These are phyloP conservation scores for Sugiyamaella novakii DNA, from an alignment of 1,139 yeast species.

Conservation along the genomic window DNA sequence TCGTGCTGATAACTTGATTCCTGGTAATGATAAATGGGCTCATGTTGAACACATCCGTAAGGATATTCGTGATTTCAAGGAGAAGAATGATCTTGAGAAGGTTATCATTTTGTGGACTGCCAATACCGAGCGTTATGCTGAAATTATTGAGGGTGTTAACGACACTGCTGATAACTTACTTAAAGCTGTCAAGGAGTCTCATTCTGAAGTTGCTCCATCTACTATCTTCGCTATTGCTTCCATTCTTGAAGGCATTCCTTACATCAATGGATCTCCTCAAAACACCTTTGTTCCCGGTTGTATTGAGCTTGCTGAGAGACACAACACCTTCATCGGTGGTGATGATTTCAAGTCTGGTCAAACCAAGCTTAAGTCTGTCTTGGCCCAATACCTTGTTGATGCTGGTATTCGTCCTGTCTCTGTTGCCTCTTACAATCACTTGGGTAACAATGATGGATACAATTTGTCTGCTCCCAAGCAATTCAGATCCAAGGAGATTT, in stretches of 20 bases:
- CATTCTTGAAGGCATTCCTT: constrained; percentile 83
- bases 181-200: constrained; percentile 72
- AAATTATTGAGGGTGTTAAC: constrained; percentile 74
- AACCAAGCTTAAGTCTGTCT: constrained; percentile 90
- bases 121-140: constrained; percentile 92
- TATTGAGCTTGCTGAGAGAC: constrained; percentile 80
- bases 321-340: constrained; percentile 85
- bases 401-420: constrained; percentile 96
- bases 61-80: constrained; percentile 81
- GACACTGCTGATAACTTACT: constrained; percentile 84
- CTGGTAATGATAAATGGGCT: constrained; percentile 75
- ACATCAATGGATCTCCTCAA: constrained; percentile 96
- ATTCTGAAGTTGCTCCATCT: constrained; percentile 85
- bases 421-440: constrained; percentile 92
- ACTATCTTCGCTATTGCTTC: constrained; percentile 92
- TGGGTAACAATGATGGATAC: constrained; percentile 96
- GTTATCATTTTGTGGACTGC: constrained; percentile 96
- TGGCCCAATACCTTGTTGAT: constrained; percentile 93
- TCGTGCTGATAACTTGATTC: constrained; percentile 86
- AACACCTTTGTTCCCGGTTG: constrained; percentile 97
- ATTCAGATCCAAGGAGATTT: constrained; percentile 93
- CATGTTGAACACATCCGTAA: constrained; percentile 86
- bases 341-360: constrained; percentile 98
- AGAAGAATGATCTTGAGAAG: constrained; percentile 71
- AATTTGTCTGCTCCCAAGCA: constrained; percentile 90